phyloP scores from a whole-genome alignment of 2,329 filamentous ascomycete genomes.

The Trichoderma simmonsii region DNA sequence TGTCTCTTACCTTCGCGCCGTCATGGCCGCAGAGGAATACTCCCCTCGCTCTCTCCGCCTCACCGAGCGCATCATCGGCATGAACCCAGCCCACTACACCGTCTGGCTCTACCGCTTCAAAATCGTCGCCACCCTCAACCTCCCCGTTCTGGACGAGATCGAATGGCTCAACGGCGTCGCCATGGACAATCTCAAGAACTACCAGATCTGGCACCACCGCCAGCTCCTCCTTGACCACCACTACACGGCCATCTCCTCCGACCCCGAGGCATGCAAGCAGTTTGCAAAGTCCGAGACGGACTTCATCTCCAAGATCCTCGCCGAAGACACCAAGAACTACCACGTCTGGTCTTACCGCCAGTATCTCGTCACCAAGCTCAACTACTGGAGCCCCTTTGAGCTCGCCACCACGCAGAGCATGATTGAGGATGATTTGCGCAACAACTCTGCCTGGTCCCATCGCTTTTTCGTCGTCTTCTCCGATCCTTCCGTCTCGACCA shows the following conservation, averaged over 20 bases:
- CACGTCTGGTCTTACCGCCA: constrained; percentile 97
- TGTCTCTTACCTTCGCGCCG: constrained; percentile 86
- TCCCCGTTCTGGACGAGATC: constrained; percentile 69
- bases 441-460: constrained; percentile 98
- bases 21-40: constrained; percentile 87
- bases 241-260: constrained; percentile 50
- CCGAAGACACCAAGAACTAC: constrained; percentile 91
- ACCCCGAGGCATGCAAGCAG: constrained; percentile 51
- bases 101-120: constrained; percentile 95
- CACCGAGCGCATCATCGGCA: constrained; percentile 82
- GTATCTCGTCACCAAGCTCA: constrained; percentile 61
- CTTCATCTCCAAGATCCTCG: constrained; percentile 79
- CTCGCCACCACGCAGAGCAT: constrained; percentile 68
- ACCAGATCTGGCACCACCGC: constrained; percentile 90
- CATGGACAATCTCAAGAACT: constrained; percentile 87
- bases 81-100: constrained; percentile 98
- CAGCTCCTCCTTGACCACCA: constrained; percentile 62
- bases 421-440: constrained; percentile 77
- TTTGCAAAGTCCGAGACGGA: constrained; percentile 65
- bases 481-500: constrained; percentile 50
- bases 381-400: constrained; percentile 69
- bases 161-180: constrained; percentile 83
- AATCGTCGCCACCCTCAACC: constrained; percentile 65
- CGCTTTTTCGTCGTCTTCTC: constrained; percentile 89
- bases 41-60: constrained; percentile 74